Conservation (phyloP, 495 filamentous ascomycete species). For the Podospora fimiseda region DNA sequence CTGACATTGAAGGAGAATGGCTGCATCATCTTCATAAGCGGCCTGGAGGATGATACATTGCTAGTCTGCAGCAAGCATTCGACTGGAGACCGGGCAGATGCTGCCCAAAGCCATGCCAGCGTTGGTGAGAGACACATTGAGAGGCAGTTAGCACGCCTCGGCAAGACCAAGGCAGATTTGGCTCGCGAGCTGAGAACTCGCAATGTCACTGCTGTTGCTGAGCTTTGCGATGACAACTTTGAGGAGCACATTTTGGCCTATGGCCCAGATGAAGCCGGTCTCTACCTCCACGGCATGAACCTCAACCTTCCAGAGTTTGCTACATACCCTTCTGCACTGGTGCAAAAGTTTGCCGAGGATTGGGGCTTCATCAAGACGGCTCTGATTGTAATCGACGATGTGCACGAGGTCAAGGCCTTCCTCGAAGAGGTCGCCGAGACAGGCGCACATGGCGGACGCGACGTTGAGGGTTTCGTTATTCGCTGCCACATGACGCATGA, state of each 20-base stretch:
- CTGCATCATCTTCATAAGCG: conserved; percentile 96
- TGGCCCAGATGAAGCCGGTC: conserved; percentile 70
- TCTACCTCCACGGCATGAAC: conserved; percentile 95
- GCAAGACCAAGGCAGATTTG: conserved; percentile 70
- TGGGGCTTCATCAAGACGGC: conserved; percentile 94
- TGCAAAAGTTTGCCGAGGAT: conserved; percentile 81
- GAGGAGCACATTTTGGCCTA: conserved; percentile 97
- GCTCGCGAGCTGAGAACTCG: conserved; percentile 65
- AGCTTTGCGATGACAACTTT: conserved; percentile 92
- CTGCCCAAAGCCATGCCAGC: conserved; percentile 68
- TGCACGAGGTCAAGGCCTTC: conserved; percentile 66
- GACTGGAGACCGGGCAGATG: conserved; percentile 66
- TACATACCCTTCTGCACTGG: conserved; percentile 69
- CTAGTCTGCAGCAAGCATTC: conserved; percentile 98
- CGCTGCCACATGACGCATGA: conserved; percentile 62
- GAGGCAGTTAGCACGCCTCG: conserved; percentile 64
- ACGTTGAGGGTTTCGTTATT: conserved; percentile 95
- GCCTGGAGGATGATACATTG: conserved; percentile 76
- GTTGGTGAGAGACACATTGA: conserved; percentile 84
- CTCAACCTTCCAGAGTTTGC: conserved; percentile 83
- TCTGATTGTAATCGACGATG: conserved; percentile 68
- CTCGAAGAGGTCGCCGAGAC: conserved; percentile 76
- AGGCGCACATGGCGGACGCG: conserved; percentile 78
- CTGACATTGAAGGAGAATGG: conserved; percentile 96
- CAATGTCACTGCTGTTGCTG: conserved; percentile 90